Evolutionary conservation across 2,329 filamentous ascomycete species (phyloP), one percentile per base, ranked within the genome.

Genomic region (Ascochyta clinopodiicola): DNA sequence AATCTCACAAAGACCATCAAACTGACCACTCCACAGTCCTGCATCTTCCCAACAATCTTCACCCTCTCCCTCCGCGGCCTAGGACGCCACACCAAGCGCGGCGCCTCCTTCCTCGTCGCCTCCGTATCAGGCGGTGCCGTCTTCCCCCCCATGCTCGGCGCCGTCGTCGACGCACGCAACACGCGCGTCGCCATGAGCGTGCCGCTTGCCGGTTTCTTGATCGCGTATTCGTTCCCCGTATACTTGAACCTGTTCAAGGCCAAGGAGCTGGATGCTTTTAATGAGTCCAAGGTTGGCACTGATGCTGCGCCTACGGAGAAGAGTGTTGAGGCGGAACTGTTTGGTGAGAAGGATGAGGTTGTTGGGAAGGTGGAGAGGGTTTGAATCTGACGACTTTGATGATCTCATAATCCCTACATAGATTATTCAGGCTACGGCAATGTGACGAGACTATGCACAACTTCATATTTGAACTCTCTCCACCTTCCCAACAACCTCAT

Each of bases 31-130:
- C 2, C 36, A 17, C 36, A 70, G 51, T 64, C 61, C 13, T 68
- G 64, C 53, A 63, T 71, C 53, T 74, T 72, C 57, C 67, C 71
- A 2, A 72, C 67, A 42, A 69, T 68, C 49, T 69, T 70, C 56
- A 63, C 68, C 3, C 60, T 70, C 19, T 63, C 60, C 13, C 61
- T 68, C 5, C 57, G 63, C 2, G 64, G 66, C 10, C 67, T 71
- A 6, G 68, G 68, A 32, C 51, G 63, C 17, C 62, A 70, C 53
- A 70, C 66, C 6, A 69, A 69, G 59, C 66, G 66, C 47, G 68
- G 68, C 42, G 67, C 64, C 8, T 63, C 59, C n/a, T 63, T 66
- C 49, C 60, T 69, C 32, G 62, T 70, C 17, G 61, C 62, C 13
- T 62, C 62, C 2, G 65, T 69, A 9, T 63, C 59, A 1, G 67